Conservation (phyloP, 1,139 yeast genomes). For the Sugiyamaella pinicola region DNA sequence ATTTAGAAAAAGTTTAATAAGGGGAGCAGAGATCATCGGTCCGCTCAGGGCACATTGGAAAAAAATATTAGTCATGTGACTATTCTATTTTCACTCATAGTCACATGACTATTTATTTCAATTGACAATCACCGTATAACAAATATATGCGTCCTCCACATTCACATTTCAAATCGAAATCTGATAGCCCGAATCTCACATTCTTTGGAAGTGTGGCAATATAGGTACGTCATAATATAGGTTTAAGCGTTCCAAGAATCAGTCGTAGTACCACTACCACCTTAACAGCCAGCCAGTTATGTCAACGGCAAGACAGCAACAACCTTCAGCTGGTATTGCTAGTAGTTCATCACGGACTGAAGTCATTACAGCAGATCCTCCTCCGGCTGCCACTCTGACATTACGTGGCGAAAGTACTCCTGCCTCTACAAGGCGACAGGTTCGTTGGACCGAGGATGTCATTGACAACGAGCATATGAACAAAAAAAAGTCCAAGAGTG, state of each 20-base stretch:
- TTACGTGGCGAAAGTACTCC: conserved; percentile 14
- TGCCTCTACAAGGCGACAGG: conserved; percentile 50
- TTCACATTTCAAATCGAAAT: no score
- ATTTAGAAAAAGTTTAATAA: no score
- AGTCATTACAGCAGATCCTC: conserved; percentile 5
- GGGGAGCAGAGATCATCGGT: background rate
- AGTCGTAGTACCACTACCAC: no score
- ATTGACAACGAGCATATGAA: conserved; percentile 87
- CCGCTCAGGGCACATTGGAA: background rate
- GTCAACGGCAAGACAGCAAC: conserved; percentile 1
- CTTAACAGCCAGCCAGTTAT: conserved; percentile 1
- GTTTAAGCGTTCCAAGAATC: no score
- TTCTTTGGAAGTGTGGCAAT: no score
- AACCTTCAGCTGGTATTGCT: conserved; percentile 5
- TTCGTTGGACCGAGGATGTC: conserved; percentile 82
- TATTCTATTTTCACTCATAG: no score
- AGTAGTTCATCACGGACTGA: conserved; percentile 13
- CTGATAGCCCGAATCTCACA: no score
- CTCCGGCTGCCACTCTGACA: conserved; percentile 2
- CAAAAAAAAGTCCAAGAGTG: conserved; percentile 78
- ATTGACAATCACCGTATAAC: no score
- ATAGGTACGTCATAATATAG: no score
- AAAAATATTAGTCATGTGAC: no score
- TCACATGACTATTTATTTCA: no score
- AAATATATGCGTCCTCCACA: no score